Evolutionary conservation across 1,284 basidiomycete species (phyloP).

Genomic region (Leucoagaricus sp.): DNA sequence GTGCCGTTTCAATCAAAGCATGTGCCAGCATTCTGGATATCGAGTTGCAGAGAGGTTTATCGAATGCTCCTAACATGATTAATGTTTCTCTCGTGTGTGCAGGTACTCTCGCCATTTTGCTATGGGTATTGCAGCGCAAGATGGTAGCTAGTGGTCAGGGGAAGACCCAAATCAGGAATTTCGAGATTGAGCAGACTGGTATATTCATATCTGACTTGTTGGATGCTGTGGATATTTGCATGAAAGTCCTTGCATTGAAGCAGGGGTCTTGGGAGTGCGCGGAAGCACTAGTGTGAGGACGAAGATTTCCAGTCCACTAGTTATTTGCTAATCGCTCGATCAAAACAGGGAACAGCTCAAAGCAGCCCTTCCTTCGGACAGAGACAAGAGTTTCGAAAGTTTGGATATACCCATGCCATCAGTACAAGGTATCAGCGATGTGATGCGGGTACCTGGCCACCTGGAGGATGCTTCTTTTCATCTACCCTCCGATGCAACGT

Average conservation of each 20-base stretch:
- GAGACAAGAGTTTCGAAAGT: neutral
- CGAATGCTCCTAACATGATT: constrained; percentile 37
- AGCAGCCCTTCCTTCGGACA: constrained; percentile 11
- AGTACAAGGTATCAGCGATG: neutral
- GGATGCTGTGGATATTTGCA: constrained; percentile 40
- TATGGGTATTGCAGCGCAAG: constrained; percentile 48
- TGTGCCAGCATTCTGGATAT: constrained; percentile 53
- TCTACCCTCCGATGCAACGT: neutral
- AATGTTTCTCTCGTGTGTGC: constrained; percentile 45
- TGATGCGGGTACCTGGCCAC: neutral
- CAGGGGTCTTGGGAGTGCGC: constrained; percentile 45
- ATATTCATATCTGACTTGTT: constrained; percentile 29
- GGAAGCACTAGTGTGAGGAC: constrained; percentile 45
- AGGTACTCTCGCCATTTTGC: constrained; percentile 44
- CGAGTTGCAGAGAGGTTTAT: constrained; percentile 41
- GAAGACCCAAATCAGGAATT: neutral
- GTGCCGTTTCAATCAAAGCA: constrained; percentile 26
- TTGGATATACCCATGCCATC: constrained; percentile 5
- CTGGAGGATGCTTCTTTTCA: neutral
- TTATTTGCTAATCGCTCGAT: neutral
- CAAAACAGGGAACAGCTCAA: constrained; percentile 8
- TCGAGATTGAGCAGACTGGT: constrained; percentile 5
- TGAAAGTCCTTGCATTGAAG: constrained; percentile 41
- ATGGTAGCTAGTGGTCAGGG: neutral
- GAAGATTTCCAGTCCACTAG: neutral